Base-by-base conservation (phyloP, 805 yeast genomes). In the Saturnispora saitoi region DNA sequence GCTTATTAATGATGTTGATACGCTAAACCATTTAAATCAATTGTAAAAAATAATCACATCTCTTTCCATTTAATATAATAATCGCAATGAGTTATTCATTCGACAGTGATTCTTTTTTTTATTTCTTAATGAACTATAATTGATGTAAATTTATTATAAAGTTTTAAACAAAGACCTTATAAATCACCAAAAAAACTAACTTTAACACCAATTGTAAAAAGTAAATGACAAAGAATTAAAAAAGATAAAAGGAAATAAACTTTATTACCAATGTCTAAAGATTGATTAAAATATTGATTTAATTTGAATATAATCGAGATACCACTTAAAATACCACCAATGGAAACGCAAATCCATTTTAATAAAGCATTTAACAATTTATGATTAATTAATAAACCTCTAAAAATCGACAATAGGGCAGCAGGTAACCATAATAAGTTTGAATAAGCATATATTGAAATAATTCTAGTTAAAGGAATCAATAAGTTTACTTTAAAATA, bases 381-480 rank as follows among this genome's bases (percentile, higher is more conserved):
- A 41, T 74, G 69, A 51, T 73, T 68, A 6, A 74, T 67, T 26
- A 81, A 64, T 4, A 82, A 62, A 1, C 80, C 81, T 47, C 85
- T 74, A 31, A 81, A 62, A 12, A 84, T 71, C 50, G 78, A 75
- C 29, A 81, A 59, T 1, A 82, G 60, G 0, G 90, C 82, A 20
- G 87, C 81, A 1, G 95, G 95, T n/a, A 85, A 68, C 96, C 97
- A 90, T 50, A 81, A 75, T 4, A 83, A 67, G 58, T 84, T 85
- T 17, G 95, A 76, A 66, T 91, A 90, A 2, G 97, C 95, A 65
- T 85, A 90, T 31, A 88, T 73, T 4, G 91, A 79, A 2, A 90
- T 67, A 44, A 86, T 59, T 56, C 78, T 81, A 4, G 81, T 71
- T 52, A 83, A 67, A 8, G 81, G 72, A 12, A 69, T 59, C 17